phyloP scores from a whole-genome alignment of 148 eudicot genomes.

The Heliamphora exappendiculata region DNA sequence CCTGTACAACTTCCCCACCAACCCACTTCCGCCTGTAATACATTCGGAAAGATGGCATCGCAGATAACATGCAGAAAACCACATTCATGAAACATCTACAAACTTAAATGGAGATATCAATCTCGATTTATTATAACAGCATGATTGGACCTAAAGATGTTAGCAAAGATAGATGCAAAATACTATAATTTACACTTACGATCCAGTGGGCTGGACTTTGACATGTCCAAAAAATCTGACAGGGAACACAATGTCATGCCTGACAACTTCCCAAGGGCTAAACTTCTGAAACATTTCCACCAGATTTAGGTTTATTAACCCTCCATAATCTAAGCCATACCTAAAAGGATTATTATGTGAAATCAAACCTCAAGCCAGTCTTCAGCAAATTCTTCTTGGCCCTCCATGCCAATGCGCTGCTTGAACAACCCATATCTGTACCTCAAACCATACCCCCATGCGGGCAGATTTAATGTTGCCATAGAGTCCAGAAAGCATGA shows the following conservation, averaged over 20 bases:
- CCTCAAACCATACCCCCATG: slow-evolving; percentile 98
- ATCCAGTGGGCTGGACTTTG: slow-evolving; percentile 68
- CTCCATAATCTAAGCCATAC: neutral
- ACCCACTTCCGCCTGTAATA: slow-evolving; percentile 76
- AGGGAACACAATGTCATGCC: slow-evolving; percentile 87
- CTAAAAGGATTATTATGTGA: slow-evolving; percentile 5
- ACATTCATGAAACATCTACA: neutral
- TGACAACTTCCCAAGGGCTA: slow-evolving; percentile 97
- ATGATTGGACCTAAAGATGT: neutral
- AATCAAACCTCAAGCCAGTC: slow-evolving; percentile 87
- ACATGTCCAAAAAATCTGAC: slow-evolving; percentile 91
- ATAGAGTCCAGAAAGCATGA: slow-evolving; percentile 95
- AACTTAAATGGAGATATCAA: neutral
- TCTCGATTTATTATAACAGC: neutral
- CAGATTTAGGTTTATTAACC: slow-evolving; percentile 7
- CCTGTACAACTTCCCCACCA: slow-evolving; percentile 87
- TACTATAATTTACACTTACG: slow-evolving; percentile 52
- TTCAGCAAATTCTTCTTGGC: slow-evolving; percentile 87
- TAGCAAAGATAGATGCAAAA: neutral
- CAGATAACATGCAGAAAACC: neutral
- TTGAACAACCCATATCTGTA: slow-evolving; percentile 94
- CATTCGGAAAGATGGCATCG: slow-evolving; percentile 6
- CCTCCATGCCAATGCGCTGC: slow-evolving; percentile 74
- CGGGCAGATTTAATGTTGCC: slow-evolving; percentile 95
- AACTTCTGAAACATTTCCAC: slow-evolving; percentile 58